A percentile compares a stretch with the other conserved stretches of the same genome.
phyloP scores from a whole-genome alignment of 2,329 filamentous ascomycete genomes.

The Massarina eburnea region DNA sequence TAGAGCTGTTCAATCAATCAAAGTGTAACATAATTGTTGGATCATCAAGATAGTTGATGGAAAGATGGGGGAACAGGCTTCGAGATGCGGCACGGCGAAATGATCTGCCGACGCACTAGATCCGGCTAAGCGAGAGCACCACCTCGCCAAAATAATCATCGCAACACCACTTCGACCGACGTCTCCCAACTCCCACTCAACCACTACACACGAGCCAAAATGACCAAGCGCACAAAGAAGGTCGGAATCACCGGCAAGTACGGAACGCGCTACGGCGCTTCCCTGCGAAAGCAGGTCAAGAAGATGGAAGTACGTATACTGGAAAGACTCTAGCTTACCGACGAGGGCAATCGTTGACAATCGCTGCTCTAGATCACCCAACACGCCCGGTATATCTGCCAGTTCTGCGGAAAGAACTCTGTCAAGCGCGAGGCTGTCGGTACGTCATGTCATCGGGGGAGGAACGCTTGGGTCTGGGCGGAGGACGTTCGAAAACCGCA shows the following conservation, averaged over 20 bases:
- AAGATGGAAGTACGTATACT: slow-evolving; percentile 75
- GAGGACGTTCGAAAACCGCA: not conserved
- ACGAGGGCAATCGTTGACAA: slow-evolving; percentile 22
- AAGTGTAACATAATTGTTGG: too few relatives aligned
- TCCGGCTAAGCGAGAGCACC: not conserved
- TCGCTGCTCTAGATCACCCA: slow-evolving; percentile 68
- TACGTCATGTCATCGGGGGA: not conserved
- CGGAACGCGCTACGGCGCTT: slow-evolving; percentile 97
- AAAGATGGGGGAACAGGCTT: too few relatives aligned
- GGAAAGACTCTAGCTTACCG: not conserved
- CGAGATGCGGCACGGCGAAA: not conserved
- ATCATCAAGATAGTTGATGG: too few relatives aligned
- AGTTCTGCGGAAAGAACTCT: slow-evolving; percentile 89
- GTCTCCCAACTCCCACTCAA: not conserved
- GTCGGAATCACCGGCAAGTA: slow-evolving; percentile 98
- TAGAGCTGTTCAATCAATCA: too few relatives aligned
- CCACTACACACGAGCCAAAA: slow-evolving; percentile 55
- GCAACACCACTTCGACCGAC: not conserved
- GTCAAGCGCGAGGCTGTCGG: slow-evolving; percentile 80
- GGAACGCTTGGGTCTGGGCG: not conserved
- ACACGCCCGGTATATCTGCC: slow-evolving; percentile 94
- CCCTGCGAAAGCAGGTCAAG: slow-evolving; percentile 98
- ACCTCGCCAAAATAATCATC: slow-evolving; percentile 1
- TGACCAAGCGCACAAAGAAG: slow-evolving; percentile 54
- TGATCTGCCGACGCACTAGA: not conserved